These are phyloP conservation scores for Ceratobasidium theobromae DNA, from an alignment of 1,284 basidiomycete genomes.

Conservation along the genomic window DNA sequence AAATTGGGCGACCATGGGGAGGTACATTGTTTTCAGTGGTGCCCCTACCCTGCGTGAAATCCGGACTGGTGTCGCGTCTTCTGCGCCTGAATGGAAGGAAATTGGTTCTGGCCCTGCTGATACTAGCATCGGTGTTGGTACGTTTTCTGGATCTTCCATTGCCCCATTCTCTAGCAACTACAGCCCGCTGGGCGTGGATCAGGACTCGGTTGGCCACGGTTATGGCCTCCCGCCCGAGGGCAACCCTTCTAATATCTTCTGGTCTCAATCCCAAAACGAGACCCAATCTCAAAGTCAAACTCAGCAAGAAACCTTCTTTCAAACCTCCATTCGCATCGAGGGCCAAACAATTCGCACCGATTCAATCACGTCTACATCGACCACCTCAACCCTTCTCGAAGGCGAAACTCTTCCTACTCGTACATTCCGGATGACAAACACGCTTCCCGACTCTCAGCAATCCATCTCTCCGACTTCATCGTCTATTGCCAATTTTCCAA, in stretches of 20 bases:
- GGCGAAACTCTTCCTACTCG: background rate
- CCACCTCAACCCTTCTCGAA: slow-evolving; percentile 11
- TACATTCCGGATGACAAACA: slow-evolving; percentile 15
- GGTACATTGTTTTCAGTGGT: slow-evolving; percentile 19
- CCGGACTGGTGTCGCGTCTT: background rate
- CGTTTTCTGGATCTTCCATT: background rate
- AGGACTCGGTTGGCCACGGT: background rate
- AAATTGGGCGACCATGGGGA: background rate
- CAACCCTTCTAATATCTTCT: background rate
- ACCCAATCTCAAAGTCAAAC: background rate
- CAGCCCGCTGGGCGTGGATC: background rate
- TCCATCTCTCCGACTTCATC: background rate
- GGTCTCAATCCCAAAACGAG: slow-evolving; percentile 5
- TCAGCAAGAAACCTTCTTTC: background rate
- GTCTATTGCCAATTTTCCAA: slow-evolving; percentile 37
- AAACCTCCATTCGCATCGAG: background rate
- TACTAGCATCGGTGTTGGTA: background rate
- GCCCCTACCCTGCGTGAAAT: slow-evolving; percentile 18
- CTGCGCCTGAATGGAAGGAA: slow-evolving; percentile 1
- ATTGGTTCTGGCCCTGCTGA: background rate
- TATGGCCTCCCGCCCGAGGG: slow-evolving; percentile 13
- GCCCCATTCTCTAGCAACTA: background rate
- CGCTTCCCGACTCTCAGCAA: slow-evolving; percentile 3
- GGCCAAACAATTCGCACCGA: slow-evolving; percentile 1
- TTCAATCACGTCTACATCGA: slow-evolving; percentile 18